A percentile compares a stretch with the other conserved stretches of the same genome.
phyloP scores from a whole-genome alignment of 2,329 filamentous ascomycete species.

The Fusarium coffeatum region DNA sequence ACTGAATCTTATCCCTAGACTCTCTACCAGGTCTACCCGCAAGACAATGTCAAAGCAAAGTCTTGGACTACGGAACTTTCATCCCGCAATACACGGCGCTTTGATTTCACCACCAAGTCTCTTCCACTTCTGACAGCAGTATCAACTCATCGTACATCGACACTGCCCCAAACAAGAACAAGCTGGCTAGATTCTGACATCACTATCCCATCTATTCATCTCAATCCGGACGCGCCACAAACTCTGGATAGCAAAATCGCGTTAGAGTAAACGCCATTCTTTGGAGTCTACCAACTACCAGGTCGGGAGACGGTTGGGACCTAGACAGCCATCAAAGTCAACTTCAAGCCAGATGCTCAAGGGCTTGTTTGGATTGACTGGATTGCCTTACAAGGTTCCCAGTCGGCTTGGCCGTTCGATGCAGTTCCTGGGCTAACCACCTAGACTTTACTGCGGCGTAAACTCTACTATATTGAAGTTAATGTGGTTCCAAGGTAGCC shows the following conservation, averaged over 20 bases:
- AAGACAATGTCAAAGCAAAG: not conserved
- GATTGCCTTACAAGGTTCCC: constrained; percentile 49
- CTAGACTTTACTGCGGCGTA: constrained; percentile 55
- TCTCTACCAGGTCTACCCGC: not conserved
- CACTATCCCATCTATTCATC: constrained; percentile 7
- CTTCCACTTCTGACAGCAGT: constrained; percentile 9
- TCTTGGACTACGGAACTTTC: not conserved
- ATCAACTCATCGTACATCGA: not conserved
- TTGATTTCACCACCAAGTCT: constrained; percentile 9
- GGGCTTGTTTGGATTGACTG: not conserved
- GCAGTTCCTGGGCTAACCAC: constrained; percentile 7
- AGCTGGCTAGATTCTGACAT: constrained; percentile 14
- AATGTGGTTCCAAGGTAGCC: not conserved
- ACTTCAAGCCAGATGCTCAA: not conserved
- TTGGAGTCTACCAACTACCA: constrained; percentile 6
- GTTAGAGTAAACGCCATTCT: constrained; percentile 9
- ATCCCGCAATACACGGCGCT: not conserved
- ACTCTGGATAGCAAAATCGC: constrained; percentile 5
- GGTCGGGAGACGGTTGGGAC: not conserved
- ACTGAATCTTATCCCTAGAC: not conserved
- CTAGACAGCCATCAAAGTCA: constrained; percentile 10
- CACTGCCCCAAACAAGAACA: not conserved
- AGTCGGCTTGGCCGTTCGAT: constrained; percentile 41
- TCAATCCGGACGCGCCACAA: constrained; percentile 34
- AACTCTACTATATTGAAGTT: not conserved